Evolutionary conservation across 768 basidiomycete genomes (phyloP).

Genomic region (Phaeotremella fagi): DNA sequence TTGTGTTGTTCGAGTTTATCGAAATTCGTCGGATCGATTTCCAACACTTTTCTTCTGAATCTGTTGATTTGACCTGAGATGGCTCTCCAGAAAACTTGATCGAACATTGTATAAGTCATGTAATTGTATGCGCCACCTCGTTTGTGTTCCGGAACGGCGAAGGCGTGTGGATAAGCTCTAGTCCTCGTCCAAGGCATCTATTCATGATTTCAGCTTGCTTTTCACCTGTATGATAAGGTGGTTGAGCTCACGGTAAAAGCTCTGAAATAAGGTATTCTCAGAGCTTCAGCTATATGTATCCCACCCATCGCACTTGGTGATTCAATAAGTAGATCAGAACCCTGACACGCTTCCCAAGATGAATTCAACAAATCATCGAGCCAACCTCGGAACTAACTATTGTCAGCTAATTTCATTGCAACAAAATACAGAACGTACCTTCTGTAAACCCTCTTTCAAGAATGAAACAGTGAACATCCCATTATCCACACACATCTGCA

Average conservation of each 20-base stretch:
- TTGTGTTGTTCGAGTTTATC: slow-evolving; percentile 98
- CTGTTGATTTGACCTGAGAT: slow-evolving; percentile 91
- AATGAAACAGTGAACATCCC: slow-evolving; percentile 96
- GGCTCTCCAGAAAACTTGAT: slow-evolving; percentile 75
- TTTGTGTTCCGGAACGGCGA: slow-evolving; percentile 95
- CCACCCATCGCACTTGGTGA: slow-evolving; percentile 97
- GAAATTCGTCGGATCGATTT: slow-evolving; percentile 72
- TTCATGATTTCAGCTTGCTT: neutral
- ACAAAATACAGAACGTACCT: slow-evolving; percentile 53
- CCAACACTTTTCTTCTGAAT: slow-evolving; percentile 75
- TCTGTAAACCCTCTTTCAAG: slow-evolving; percentile 79
- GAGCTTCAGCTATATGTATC: slow-evolving; percentile 91
- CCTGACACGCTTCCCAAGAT: slow-evolving; percentile 94
- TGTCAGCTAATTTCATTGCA: neutral
- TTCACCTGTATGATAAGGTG: too few relatives aligned
- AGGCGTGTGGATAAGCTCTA: slow-evolving; percentile 93
- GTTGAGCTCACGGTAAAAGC: slow-evolving; percentile 62
- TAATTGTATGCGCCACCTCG: slow-evolving; percentile 98
- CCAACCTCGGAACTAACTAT: slow-evolving; percentile 90
- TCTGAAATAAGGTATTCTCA: slow-evolving; percentile 87
- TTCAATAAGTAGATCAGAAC: slow-evolving; percentile 86
- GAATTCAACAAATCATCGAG: slow-evolving; percentile 91
- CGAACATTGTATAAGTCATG: slow-evolving; percentile 98
- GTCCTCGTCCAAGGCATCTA: slow-evolving; percentile 94
- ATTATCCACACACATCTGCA: slow-evolving; percentile 97